These are phyloP conservation scores for Malus hybrid DNA, from an alignment of 331 rosid species.

Conservation along the genomic window DNA sequence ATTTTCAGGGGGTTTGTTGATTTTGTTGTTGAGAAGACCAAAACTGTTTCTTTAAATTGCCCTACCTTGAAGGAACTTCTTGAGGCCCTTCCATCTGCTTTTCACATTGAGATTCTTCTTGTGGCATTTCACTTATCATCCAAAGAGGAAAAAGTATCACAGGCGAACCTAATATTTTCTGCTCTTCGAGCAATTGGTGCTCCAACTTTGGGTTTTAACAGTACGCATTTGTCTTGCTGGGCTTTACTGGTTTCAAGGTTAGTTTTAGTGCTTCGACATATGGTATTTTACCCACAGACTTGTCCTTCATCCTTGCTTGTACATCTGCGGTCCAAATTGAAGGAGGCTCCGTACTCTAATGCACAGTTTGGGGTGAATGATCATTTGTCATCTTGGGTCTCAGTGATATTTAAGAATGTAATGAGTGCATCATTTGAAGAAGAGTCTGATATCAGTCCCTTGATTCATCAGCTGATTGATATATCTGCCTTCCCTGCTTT, in stretches of 20 bases:
- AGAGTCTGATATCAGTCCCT: constrained; percentile 44
- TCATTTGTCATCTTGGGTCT: constrained; percentile 77
- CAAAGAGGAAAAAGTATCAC: constrained; percentile 59
- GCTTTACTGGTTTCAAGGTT: constrained; percentile 88
- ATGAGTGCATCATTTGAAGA: constrained; percentile 48
- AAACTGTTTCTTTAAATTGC: constrained; percentile 37
- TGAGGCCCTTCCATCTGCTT: constrained; percentile 69
- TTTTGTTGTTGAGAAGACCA: constrained; percentile 59
- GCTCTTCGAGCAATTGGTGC: constrained; percentile 52
- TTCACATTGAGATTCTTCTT: constrained; percentile 91
- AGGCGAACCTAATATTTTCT: constrained; percentile 52
- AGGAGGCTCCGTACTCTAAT: constrained; percentile 43
- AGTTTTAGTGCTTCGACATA: constrained; percentile 87
- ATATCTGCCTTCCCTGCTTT: constrained; percentile 45
- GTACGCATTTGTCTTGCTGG: constrained; percentile 76
- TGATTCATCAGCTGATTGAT: constrained; percentile 78
- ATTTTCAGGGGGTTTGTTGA: constrained; percentile 57
- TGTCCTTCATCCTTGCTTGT: constrained; percentile 77
- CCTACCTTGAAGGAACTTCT: constrained; percentile 60
- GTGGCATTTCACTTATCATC: constrained; percentile 92
- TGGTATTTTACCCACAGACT: constrained; percentile 67
- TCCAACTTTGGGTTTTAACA: constrained; percentile 30
- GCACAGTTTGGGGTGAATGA: constrained; percentile 41
- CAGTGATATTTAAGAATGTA: constrained; percentile 43
- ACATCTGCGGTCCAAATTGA: constrained; percentile 75